Evolutionary conservation across 768 basidiomycete genomes (phyloP).

Genomic region (Russula emetica): DNA sequence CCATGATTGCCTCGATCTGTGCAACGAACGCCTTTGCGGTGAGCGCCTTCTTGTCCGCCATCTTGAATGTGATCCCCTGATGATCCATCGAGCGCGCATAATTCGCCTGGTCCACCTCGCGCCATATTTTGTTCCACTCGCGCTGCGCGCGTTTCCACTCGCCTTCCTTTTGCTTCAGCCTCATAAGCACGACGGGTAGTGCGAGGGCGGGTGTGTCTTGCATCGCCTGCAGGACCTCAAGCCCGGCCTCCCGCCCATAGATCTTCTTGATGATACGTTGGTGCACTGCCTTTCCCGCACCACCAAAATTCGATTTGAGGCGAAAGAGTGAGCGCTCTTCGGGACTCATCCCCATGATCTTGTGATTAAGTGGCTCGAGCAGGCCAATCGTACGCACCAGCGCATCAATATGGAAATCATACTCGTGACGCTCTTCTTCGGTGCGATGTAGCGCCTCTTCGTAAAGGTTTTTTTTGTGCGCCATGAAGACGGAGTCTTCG

Average conservation of each 20-base stretch:
- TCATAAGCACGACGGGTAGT: conserved; percentile 82
- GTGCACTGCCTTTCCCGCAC: conserved; percentile 81
- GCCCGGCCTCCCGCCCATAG: conserved; percentile 80
- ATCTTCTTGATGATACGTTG: conserved; percentile 95
- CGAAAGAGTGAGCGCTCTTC: conserved; percentile 82
- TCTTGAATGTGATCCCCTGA: conserved; percentile 87
- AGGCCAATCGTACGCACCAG: conserved; percentile 85
- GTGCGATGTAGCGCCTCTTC: conserved; percentile 95
- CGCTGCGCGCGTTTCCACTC: conserved; percentile 97
- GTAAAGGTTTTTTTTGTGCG: conserved; percentile 91
- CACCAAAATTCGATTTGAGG: conserved; percentile 84
- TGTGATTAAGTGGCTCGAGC: conserved; percentile 87
- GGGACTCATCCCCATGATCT: conserved; percentile 69
- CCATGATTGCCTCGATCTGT: conserved; percentile 80
- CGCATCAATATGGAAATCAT: conserved; percentile 97
- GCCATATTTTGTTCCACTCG: conserved; percentile 99
- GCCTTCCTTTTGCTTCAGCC: conserved; percentile 94
- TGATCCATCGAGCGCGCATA: conserved; percentile 92
- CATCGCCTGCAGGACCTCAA: conserved; percentile 80
- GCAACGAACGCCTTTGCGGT: conserved; percentile 70
- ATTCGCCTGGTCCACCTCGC: conserved; percentile 92
- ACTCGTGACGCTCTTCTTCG: conserved; percentile 98
- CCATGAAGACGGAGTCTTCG: conserved; percentile 87
- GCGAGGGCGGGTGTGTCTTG: conserved; percentile 89
- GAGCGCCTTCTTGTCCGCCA: conserved; percentile 80